Conservation (phyloP, 1,284 basidiomycete genomes). For the Trichosporon sp. region DNA sequence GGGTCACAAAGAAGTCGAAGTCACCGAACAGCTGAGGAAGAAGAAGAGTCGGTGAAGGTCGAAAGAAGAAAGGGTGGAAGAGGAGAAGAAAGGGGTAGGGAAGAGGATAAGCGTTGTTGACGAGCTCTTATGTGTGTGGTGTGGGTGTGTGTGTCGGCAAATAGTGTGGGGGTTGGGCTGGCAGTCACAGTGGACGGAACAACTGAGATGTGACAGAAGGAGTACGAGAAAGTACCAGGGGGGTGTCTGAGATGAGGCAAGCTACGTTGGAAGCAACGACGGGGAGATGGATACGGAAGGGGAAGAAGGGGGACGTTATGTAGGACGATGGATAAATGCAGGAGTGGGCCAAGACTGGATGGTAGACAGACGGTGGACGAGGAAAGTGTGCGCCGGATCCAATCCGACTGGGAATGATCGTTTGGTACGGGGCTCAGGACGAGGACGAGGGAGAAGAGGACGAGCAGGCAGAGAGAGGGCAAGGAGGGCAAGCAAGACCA, state of each 20-base stretch:
- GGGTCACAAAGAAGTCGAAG: not conserved
- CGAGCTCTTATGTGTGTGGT: not conserved
- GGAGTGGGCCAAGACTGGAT: constrained; percentile 1
- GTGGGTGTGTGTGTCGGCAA: not conserved
- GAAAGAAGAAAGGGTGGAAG: not conserved
- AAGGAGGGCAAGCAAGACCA: not conserved
- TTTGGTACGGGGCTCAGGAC: not conserved
- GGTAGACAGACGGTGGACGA: no score
- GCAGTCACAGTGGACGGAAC: not conserved
- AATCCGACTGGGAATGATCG: constrained; percentile 1
- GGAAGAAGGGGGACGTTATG: constrained; percentile 1
- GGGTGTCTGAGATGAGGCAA: not conserved
- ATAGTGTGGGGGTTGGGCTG: not conserved
- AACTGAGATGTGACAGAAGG: not conserved
- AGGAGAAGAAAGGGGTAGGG: not conserved
- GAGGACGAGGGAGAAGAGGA: not conserved
- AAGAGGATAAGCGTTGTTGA: not conserved
- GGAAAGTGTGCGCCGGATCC: not conserved
- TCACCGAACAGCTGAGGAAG: not conserved
- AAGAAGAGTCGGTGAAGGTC: not conserved
- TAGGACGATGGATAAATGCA: constrained; percentile 3
- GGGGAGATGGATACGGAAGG: constrained; percentile 2
- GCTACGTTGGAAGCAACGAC: constrained; percentile 3
- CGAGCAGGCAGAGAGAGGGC: no score
- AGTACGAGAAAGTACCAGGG: not conserved